Conservation (phyloP, 148 eudicot genomes). For the Cornus florida region DNA sequence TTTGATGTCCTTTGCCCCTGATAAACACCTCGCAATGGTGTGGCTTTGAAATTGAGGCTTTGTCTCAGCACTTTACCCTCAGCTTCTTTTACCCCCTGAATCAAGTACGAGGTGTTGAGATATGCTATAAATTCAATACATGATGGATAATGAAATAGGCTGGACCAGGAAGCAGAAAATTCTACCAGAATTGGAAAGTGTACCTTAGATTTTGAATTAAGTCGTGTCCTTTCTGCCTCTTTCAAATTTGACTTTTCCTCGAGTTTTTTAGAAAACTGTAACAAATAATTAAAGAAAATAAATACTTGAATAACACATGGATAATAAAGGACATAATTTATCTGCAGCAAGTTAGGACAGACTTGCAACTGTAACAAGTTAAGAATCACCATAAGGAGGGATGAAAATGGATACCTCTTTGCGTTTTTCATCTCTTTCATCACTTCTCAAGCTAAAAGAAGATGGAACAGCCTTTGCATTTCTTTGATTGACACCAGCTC, state of each 20-base stretch:
- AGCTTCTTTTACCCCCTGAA: conserved; percentile 38
- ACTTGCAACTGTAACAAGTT: not conserved
- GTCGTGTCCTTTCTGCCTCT: conserved; percentile 35
- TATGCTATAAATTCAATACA: not conserved
- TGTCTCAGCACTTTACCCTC: conserved; percentile 30
- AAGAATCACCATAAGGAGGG: not conserved
- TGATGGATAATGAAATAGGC: not conserved
- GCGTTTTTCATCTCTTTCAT: conserved; percentile 47
- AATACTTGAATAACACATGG: not conserved
- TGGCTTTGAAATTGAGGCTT: conserved; percentile 39
- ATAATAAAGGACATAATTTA: not conserved
- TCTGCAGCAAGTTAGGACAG: not conserved
- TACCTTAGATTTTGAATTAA: conserved; percentile 51
- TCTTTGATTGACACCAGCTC: conserved; percentile 34
- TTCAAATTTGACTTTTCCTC: conserved; percentile 46
- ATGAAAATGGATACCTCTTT: conserved; percentile 45
- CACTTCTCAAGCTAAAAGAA: conserved; percentile 47
- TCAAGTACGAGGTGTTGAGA: conserved; percentile 18
- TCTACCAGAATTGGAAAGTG: not conserved
- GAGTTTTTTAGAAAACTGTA: conserved; percentile 44
- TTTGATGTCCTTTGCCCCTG: conserved; percentile 31
- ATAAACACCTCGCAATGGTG: conserved; percentile 42
- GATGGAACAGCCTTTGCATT: conserved; percentile 43
- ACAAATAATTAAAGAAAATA: conserved; percentile 9
- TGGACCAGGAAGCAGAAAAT: not conserved